phyloP scores from a whole-genome alignment of 371 early-diverging fungal species.

The Apophysomyces ossiformis region DNA sequence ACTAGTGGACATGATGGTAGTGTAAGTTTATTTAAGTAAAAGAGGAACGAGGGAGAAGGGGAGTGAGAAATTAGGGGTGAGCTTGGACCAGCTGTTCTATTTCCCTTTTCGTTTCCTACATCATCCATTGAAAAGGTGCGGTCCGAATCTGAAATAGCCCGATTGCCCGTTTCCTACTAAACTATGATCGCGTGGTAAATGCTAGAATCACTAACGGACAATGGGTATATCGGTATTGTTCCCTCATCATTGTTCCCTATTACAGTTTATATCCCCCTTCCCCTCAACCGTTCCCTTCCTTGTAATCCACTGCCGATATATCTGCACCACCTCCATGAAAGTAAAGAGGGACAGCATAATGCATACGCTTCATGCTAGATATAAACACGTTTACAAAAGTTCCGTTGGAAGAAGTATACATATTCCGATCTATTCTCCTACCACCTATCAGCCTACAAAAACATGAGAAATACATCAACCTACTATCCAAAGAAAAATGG shows the following conservation, averaged over 20 bases:
- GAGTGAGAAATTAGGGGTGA: slow-evolving; percentile 2
- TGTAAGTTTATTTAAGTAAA: slow-evolving; percentile 8
- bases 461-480: too few species aligned
- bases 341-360: not conserved
- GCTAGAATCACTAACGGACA: not conserved
- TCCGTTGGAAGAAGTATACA: not conserved
- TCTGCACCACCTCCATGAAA: slow-evolving; percentile 8
- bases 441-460: not conserved
- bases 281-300: not conserved
- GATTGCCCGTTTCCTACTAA: not conserved
- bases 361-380: not conserved
- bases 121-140: not conserved
- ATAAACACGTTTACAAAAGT: too few species aligned
- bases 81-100: slow-evolving; percentile 10
- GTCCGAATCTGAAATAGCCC: slow-evolving; percentile 1
- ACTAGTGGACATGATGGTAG: not conserved
- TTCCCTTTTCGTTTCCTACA: slow-evolving; percentile 4
- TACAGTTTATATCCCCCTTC: not conserved
- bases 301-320: not conserved
- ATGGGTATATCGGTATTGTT: not conserved
- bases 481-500: too few species aligned
- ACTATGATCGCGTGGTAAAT: not conserved
- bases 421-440: not conserved
- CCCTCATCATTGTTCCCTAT: not conserved
- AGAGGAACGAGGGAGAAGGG: slow-evolving; percentile 9